These are phyloP conservation scores for Neonectria faginata DNA, from an alignment of 2,329 filamentous ascomycete genomes.

Conservation along the genomic window DNA sequence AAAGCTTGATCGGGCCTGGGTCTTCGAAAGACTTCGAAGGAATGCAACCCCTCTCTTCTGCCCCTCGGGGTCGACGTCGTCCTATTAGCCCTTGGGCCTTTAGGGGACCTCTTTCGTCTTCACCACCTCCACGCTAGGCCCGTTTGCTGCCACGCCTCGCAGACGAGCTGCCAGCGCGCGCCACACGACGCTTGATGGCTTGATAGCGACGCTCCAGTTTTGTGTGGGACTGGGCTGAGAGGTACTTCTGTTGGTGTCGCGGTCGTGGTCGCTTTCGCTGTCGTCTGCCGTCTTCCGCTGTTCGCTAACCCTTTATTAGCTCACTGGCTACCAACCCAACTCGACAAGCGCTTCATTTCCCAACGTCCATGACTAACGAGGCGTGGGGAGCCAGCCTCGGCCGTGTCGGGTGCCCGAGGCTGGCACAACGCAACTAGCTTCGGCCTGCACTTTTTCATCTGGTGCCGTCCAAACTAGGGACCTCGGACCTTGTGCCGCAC, in stretches of 20 bases:
- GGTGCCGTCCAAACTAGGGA: not conserved
- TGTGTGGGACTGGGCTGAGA: conserved; percentile 25
- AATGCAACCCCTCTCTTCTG: conserved; percentile 28
- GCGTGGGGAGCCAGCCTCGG: conserved; percentile 40
- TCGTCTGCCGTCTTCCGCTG: conserved; percentile 31
- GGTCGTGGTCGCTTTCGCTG: conserved; percentile 16
- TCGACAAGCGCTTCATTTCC: conserved; percentile 44
- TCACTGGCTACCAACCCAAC: conserved; percentile 24
- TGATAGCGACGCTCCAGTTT: conserved; percentile 11
- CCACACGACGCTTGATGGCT: conserved; percentile 39
- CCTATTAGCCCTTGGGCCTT: conserved; percentile 6
- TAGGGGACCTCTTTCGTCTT: conserved; percentile 15
- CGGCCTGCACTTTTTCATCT: not conserved
- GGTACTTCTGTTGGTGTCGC: conserved; percentile 40
- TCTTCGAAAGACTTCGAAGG: conserved; percentile 20
- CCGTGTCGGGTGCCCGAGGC: conserved; percentile 35
- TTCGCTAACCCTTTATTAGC: conserved; percentile 15
- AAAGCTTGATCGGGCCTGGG: conserved; percentile 27
- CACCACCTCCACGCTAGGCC: conserved; percentile 16
- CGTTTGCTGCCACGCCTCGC: conserved; percentile 15
- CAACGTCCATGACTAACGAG: conserved; percentile 39
- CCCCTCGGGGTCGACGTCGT: conserved; percentile 12
- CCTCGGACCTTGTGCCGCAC: conserved; percentile 3
- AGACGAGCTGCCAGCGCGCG: conserved; percentile 34
- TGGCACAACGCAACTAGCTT: conserved; percentile 17